Percentiles rank a stretch among this genome's conserved stretches.
Evolutionary conservation across 148 eudicot genomes (phyloP).

Genomic region (Diospyros kaki): DNA sequence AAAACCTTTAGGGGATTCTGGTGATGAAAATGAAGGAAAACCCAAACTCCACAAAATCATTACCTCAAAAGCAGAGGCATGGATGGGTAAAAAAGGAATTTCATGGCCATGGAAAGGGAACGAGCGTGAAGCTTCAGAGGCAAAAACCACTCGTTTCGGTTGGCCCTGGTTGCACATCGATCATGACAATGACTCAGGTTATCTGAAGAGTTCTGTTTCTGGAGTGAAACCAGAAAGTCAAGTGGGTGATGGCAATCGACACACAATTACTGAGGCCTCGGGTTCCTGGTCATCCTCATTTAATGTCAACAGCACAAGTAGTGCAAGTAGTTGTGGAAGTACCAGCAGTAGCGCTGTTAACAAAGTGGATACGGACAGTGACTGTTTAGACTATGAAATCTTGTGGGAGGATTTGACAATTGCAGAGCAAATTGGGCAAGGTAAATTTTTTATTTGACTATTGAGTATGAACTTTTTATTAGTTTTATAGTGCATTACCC

Average conservation of each 20-base stretch:
- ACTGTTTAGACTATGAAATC: slow-evolving; percentile 83
- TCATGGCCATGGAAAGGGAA: slow-evolving; percentile 81
- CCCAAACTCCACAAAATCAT: slow-evolving; percentile 60
- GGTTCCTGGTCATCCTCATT: slow-evolving; percentile 80
- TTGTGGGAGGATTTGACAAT: slow-evolving; percentile 94
- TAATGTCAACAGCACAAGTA: slow-evolving; percentile 76
- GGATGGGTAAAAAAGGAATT: slow-evolving; percentile 73
- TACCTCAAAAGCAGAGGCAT: slow-evolving; percentile 84
- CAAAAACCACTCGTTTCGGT: slow-evolving; percentile 44
- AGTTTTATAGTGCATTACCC: background rate
- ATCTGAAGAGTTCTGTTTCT: slow-evolving; percentile 17
- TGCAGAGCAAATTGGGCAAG: slow-evolving; percentile 98
- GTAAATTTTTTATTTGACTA: slow-evolving; percentile 27
- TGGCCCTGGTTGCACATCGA: slow-evolving; percentile 68
- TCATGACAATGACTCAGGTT: slow-evolving; percentile 46
- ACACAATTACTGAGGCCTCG: slow-evolving; percentile 55
- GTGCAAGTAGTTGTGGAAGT: slow-evolving; percentile 90
- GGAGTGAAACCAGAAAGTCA: slow-evolving; percentile 46
- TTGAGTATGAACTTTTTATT: background rate
- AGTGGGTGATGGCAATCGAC: slow-evolving; percentile 37
- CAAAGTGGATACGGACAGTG: slow-evolving; percentile 66
- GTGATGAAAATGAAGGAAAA: slow-evolving; percentile 61
- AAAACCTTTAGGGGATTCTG: slow-evolving; percentile 35
- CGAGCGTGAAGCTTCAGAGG: slow-evolving; percentile 50
- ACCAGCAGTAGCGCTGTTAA: slow-evolving; percentile 72